Percentiles rank a stretch among this genome's conserved stretches.
Conservation (phyloP, 805 yeast species). For the Cyberlindnera mississippiensis region DNA sequence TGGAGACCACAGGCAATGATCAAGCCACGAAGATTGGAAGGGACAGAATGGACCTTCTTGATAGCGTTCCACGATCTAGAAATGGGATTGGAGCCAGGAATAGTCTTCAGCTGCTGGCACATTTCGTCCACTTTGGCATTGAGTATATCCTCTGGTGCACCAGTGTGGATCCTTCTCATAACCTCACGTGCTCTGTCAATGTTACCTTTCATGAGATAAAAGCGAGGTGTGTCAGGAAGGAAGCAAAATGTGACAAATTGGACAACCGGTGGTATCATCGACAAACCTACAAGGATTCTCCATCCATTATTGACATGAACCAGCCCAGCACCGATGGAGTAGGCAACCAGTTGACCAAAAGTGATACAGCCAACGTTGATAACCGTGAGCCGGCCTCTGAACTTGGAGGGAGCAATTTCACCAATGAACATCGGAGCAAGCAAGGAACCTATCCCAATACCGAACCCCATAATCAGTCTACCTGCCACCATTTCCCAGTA, state of each 20-base stretch:
- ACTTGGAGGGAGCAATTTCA: conserved; percentile 87
- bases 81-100: conserved; percentile 44
- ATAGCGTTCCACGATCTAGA: conserved; percentile 55
- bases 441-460: conserved; percentile 91
- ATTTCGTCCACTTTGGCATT: conserved; percentile 66
- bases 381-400: conserved; percentile 86
- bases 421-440: conserved; percentile 88
- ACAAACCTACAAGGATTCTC: conserved; percentile 87
- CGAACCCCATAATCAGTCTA: conserved; percentile 76
- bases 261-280: conserved; percentile 78
- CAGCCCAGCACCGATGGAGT: conserved; percentile 88
- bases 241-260: conserved; percentile 75
- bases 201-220: conserved; percentile 65
- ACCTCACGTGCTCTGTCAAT: conserved; percentile 63
- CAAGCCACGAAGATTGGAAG: conserved; percentile 84
- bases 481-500: conserved; percentile 93
- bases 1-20: conserved; percentile 88
- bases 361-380: conserved; percentile 86
- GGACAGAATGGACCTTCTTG: conserved; percentile 57
- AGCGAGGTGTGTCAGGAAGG: conserved; percentile 94
- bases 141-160: conserved; percentile 59
- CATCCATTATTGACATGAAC: conserved; percentile 75
- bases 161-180: conserved; percentile 54
- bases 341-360: conserved; percentile 91
- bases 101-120: conserved; percentile 38